Percentiles rank a stretch among this genome's conserved stretches.
phyloP scores from a whole-genome alignment of 345 rosid genomes.

The Punica granatum region DNA sequence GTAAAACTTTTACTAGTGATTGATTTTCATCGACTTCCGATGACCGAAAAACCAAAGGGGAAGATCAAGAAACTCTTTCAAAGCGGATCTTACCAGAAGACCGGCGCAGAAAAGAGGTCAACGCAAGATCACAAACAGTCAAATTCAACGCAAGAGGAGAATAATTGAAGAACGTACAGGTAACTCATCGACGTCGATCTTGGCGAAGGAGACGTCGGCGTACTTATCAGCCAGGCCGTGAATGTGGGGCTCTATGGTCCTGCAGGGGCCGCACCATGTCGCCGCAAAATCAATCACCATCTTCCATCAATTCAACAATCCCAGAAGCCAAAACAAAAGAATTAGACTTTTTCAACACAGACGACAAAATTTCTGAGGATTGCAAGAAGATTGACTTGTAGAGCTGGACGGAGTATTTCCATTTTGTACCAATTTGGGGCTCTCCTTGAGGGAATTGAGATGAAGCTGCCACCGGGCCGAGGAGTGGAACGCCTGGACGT shows the following conservation, averaged over 20 bases:
- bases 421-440: conserved; percentile 50
- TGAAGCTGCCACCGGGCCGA: conserved; percentile 70
- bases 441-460: conserved; percentile 52
- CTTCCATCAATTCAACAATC: not conserved
- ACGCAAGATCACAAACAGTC: conserved; percentile 2
- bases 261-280: conserved; percentile 88
- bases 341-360: not conserved
- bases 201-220: conserved; percentile 54
- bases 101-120: not conserved
- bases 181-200: conserved; percentile 81
- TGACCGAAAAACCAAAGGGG: not conserved
- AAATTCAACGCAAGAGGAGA: not conserved
- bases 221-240: conserved; percentile 36
- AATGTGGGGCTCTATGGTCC: conserved; percentile 52
- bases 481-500: conserved; percentile 51
- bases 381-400: not conserved
- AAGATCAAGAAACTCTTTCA: not conserved
- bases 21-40: too few relatives aligned
- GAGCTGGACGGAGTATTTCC: not conserved
- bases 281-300: conserved; percentile 56
- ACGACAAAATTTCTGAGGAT: not conserved
- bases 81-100: not conserved
- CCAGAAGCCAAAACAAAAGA: not conserved
- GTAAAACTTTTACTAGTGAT: too few relatives aligned
- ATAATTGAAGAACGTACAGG: conserved; percentile 31